A percentile compares a stretch with the other conserved stretches of the same genome.
Evolutionary conservation across 2,329 filamentous ascomycete genomes (phyloP).

Genomic region (Fusarium kyushuense): DNA sequence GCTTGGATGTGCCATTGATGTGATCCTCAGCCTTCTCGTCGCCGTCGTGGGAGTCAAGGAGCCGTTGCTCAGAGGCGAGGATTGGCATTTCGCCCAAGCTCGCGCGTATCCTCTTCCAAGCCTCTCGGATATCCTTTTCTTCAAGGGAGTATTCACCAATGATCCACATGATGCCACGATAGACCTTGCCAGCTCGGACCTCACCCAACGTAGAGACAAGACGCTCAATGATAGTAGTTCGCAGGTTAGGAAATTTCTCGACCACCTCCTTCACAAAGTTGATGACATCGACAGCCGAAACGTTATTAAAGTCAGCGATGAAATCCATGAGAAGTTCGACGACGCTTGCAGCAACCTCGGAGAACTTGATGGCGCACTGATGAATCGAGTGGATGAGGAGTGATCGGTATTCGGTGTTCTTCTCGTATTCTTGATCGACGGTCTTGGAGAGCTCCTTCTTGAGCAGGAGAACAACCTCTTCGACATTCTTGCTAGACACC

Average conservation of each 20-base stretch:
- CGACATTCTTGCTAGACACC: conserved; percentile 98
- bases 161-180: conserved; percentile 96
- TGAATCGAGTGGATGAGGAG: conserved; percentile 97
- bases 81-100: conserved; percentile 98
- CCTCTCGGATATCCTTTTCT: conserved; percentile 92
- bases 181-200: conserved; percentile 96
- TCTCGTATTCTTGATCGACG: conserved; percentile 98
- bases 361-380: conserved; percentile 98
- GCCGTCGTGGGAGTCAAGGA: conserved; percentile 86
- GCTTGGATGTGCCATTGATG: conserved; percentile 83
- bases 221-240: conserved; percentile 86
- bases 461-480: conserved; percentile 93
- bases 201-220: conserved; percentile 91
- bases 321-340: conserved; percentile 99
- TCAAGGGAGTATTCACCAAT: conserved; percentile 97
- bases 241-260: conserved; percentile 93
- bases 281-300: conserved; percentile 96
- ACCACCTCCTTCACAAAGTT: conserved; percentile 99
- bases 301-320: conserved; percentile 97
- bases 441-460: conserved; percentile 99
- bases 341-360: conserved; percentile 95
- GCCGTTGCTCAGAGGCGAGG: conserved; percentile 89
- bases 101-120: conserved; percentile 94
- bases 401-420: conserved; percentile 95
- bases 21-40: conserved; percentile 74